These are phyloP conservation scores for Cercospora zeina DNA, from an alignment of 2,329 filamentous ascomycete species.

Conservation along the genomic window DNA sequence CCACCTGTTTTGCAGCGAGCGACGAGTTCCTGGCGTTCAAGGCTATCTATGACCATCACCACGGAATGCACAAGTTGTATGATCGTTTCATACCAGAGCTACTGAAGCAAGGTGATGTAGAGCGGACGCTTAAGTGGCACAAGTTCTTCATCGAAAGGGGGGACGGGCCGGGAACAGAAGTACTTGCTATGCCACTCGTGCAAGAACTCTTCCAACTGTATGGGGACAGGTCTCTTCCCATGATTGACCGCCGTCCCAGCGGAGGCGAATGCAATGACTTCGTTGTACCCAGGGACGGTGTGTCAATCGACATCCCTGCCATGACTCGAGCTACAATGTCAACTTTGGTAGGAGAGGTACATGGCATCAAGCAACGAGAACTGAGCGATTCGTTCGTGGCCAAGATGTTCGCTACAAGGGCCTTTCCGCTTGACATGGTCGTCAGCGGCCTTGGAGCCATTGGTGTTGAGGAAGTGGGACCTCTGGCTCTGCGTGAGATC, in stretches of 20 bases:
- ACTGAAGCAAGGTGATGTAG: conserved; percentile 31
- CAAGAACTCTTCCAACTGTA: conserved; percentile 33
- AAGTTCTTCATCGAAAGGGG: conserved; percentile 40
- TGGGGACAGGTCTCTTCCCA: conserved; percentile 28
- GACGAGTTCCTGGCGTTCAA: conserved; percentile 30
- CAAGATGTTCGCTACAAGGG: conserved; percentile 76
- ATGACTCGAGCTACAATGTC: conserved; percentile 35
- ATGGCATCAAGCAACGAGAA: conserved; percentile 48
- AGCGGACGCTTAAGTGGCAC: conserved; percentile 45
- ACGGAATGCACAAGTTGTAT: conserved; percentile 45
- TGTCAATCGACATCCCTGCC: conserved; percentile 17
- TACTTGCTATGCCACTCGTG: conserved; percentile 37
- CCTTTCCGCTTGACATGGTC: conserved; percentile 70
- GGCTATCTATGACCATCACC: conserved; percentile 43
- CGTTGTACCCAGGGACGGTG: background rate
- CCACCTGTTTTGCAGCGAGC: conserved; percentile 25
- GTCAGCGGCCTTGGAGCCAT: conserved; percentile 70
- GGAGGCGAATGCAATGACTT: background rate
- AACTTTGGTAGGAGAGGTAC: conserved; percentile 42
- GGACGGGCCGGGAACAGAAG: conserved; percentile 43
- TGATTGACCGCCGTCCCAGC: conserved; percentile 20
- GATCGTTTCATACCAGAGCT: conserved; percentile 44
- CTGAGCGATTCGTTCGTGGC: conserved; percentile 70
- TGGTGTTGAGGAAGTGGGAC: conserved; percentile 70
- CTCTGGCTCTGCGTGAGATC: conserved; percentile 74